These are phyloP conservation scores for Lasiosphaeria miniovina DNA, from an alignment of 495 filamentous ascomycete genomes.

Conservation along the genomic window DNA sequence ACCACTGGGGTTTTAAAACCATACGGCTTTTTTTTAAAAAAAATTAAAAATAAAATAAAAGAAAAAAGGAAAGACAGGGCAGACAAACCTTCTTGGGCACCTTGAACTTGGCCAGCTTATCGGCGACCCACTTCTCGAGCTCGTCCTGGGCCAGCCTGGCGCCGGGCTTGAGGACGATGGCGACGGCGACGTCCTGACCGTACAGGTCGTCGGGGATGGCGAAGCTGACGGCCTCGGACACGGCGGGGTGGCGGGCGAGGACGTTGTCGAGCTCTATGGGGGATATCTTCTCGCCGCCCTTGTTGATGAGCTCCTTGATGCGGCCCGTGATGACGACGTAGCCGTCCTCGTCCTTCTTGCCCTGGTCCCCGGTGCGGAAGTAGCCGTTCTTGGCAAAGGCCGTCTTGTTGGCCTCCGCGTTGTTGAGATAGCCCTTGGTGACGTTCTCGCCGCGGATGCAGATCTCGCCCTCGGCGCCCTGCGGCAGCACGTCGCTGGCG, in stretches of 20 bases:
- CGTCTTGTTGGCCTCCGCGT: conserved; percentile 64
- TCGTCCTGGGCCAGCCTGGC: conserved; percentile 51
- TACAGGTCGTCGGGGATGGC: conserved; percentile 73
- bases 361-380: conserved; percentile 85
- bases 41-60: neutral
- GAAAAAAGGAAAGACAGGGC: neutral
- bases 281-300: conserved; percentile 78
- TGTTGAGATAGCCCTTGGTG: conserved; percentile 80
- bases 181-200: conserved; percentile 77
- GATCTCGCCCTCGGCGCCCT: conserved; percentile 71
- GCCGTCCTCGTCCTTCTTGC: conserved; percentile 67
- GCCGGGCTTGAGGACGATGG: conserved; percentile 68
- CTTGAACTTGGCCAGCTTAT: conserved; percentile 76
- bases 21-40: neutral
- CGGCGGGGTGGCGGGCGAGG: conserved; percentile 61
- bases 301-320: conserved; percentile 84
- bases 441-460: conserved; percentile 77
- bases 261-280: conserved; percentile 84
- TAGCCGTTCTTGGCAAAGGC: conserved; percentile 63
- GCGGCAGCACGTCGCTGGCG: conserved; percentile 57
- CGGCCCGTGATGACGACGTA: conserved; percentile 75
- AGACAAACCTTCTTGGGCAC: conserved; percentile 70
- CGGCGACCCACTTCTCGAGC: conserved; percentile 62
- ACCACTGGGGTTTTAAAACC: neutral
- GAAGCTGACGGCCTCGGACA: conserved; percentile 77